phyloP scores from a whole-genome alignment of 1,139 yeast species.

The Yamadazyma kanchanaburiensis region DNA sequence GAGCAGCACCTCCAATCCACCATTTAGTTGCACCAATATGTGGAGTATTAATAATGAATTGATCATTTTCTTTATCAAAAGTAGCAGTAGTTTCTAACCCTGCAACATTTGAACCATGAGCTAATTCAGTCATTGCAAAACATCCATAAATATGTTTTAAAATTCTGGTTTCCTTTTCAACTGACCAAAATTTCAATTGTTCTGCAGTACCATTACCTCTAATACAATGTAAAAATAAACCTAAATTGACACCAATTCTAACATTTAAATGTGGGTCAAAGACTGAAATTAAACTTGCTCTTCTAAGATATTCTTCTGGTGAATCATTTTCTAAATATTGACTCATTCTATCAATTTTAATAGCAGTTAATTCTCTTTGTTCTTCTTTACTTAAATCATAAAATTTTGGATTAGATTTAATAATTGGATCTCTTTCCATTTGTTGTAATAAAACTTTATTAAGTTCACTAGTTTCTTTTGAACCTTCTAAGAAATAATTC shows the following conservation, averaged over 20 bases:
- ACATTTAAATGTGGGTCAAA: constrained; percentile 50
- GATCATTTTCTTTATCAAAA: constrained; percentile 61
- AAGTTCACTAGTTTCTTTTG: constrained; percentile 30
- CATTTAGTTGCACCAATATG: constrained; percentile 90
- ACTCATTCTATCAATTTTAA: constrained; percentile 41
- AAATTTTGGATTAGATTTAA: constrained; percentile 32
- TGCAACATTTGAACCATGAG: constrained; percentile 93
- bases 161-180: constrained; percentile 63
- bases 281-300: constrained; percentile 40
- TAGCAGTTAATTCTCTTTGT: constrained; percentile 43
- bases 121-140: constrained; percentile 92
- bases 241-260: constrained; percentile 49
- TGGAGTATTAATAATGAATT: constrained; percentile 79
- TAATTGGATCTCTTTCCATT: constrained; percentile 49
- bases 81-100: constrained; percentile 91
- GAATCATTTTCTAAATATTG: constrained; percentile 44
- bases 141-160: constrained; percentile 79
- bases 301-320: constrained; percentile 30
- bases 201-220: constrained; percentile 51
- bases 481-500: constrained; percentile 49
- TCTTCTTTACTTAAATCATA: constrained; percentile 39
- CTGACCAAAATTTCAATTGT: constrained; percentile 70
- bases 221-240: constrained; percentile 45
- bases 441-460: constrained; percentile 37
- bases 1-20: constrained; percentile 99